A percentile compares a stretch with the other conserved stretches of the same genome.
Evolutionary conservation across 202 grass and related monocot species (phyloP).

Genomic region (Panicum hallii): DNA sequence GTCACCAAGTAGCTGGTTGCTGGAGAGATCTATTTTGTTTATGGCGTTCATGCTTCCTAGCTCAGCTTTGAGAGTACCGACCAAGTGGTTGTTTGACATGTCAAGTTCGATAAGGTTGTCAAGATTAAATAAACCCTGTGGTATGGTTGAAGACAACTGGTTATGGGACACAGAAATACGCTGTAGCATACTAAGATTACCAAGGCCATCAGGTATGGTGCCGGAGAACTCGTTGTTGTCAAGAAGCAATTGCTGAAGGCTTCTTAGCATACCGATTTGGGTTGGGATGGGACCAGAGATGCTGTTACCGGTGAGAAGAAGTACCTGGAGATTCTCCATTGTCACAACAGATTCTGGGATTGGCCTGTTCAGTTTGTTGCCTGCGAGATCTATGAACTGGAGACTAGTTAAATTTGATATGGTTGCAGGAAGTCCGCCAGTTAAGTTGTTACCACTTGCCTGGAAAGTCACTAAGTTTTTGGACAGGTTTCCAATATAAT

Average conservation of each 20-base stretch:
- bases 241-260: background rate
- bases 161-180: background rate
- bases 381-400: background rate
- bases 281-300: background rate
- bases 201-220: slow-evolving; percentile 5
- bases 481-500: background rate
- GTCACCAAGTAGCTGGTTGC: background rate
- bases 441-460: background rate
- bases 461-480: background rate
- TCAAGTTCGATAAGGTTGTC: background rate
- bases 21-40: background rate
- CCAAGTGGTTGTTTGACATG: background rate
- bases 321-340: background rate
- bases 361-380: background rate
- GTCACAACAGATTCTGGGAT: background rate
- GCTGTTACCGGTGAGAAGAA: background rate
- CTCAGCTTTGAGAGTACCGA: background rate
- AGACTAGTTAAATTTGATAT: background rate
- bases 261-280: background rate
- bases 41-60: background rate
- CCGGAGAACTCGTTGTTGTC: background rate
- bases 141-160: slow-evolving; percentile 6
- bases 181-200: background rate
- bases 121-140: background rate
- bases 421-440: background rate